A percentile compares a stretch with the other conserved stretches of the same genome.
These are phyloP conservation scores for Aspergillus candidus DNA, from an alignment of 2,329 filamentous ascomycete species.

Conservation along the genomic window DNA sequence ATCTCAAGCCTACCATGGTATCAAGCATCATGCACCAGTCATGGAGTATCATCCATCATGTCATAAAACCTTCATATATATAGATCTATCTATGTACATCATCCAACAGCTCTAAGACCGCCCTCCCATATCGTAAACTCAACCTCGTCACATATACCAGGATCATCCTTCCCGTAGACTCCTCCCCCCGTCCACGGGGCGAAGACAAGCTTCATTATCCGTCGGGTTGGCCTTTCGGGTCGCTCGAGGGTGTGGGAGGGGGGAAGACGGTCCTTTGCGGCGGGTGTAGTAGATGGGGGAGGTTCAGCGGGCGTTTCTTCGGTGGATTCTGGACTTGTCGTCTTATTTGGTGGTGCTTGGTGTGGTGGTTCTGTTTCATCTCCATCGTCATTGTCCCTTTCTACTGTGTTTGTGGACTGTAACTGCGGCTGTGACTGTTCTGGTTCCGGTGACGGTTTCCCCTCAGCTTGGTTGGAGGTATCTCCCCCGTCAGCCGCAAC, in stretches of 20 bases:
- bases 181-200: slow-evolving; percentile 63
- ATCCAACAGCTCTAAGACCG: slow-evolving; percentile 39
- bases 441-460: too few relatives aligned
- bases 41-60: too few relatives aligned
- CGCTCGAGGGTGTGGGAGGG: not conserved
- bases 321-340: not conserved
- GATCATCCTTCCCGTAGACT: slow-evolving; percentile 42
- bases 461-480: too few relatives aligned
- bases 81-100: not conserved
- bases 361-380: too few relatives aligned
- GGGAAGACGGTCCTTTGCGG: not conserved
- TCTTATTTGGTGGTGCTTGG: too few relatives aligned
- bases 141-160: slow-evolving; percentile 30
- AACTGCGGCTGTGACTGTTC: too few relatives aligned
- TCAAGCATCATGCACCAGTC: too few relatives aligned
- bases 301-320: not conserved
- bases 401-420: too few relatives aligned
- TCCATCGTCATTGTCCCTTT: too few relatives aligned
- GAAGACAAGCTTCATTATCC: slow-evolving; percentile 87
- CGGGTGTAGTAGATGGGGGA: too few relatives aligned
- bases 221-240: slow-evolving; percentile 42
- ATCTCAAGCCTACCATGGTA: too few relatives aligned
- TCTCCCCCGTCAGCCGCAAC: too few relatives aligned
- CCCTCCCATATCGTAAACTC: slow-evolving; percentile 71
- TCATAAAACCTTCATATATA: not conserved